A percentile compares a stretch with the other conserved stretches of the same genome.
These are phyloP conservation scores for Inga laurina DNA, from an alignment of 306 rosid genomes.

Conservation along the genomic window DNA sequence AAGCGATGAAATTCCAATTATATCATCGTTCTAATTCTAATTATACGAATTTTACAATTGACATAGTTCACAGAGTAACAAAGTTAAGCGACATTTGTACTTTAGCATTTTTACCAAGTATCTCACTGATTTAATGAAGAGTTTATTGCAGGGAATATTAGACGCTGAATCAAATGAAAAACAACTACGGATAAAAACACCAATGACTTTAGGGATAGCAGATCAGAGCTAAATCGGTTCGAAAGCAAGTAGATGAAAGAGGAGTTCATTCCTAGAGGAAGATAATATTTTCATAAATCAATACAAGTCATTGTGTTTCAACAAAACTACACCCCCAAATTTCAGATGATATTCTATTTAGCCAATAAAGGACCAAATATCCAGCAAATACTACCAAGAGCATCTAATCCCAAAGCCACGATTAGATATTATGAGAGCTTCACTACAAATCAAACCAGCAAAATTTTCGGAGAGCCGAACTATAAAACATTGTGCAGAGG, in stretches of 20 bases:
- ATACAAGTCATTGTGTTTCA: not conserved
- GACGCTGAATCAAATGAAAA: constrained; percentile 18
- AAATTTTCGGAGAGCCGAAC: too few species aligned
- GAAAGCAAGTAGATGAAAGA: constrained; percentile 7
- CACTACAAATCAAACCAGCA: too few species aligned
- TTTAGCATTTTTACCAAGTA: constrained; percentile 5
- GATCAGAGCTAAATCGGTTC: constrained; percentile 4
- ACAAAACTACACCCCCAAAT: too few species aligned
- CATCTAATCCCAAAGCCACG: too few species aligned
- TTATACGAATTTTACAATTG: not conserved
- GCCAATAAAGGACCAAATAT: too few species aligned
- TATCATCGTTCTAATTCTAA: not conserved
- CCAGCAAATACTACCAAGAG: too few species aligned
- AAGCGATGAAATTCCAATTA: not conserved
- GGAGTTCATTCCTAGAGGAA: not conserved
- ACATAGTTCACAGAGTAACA: not conserved
- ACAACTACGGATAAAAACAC: constrained; percentile 14
- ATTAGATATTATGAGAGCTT: too few species aligned
- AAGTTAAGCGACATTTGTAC: not conserved
- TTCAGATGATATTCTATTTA: too few species aligned
- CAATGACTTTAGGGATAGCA: constrained; percentile 20
- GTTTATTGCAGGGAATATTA: constrained; percentile 4
- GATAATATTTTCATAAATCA: not conserved
- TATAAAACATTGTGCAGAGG: too few species aligned
- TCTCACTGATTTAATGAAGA: constrained; percentile 21